Percentiles rank a stretch among this genome's conserved stretches.
phyloP scores from a whole-genome alignment of 768 basidiomycete genomes.

The Rubroboletus satanas region DNA sequence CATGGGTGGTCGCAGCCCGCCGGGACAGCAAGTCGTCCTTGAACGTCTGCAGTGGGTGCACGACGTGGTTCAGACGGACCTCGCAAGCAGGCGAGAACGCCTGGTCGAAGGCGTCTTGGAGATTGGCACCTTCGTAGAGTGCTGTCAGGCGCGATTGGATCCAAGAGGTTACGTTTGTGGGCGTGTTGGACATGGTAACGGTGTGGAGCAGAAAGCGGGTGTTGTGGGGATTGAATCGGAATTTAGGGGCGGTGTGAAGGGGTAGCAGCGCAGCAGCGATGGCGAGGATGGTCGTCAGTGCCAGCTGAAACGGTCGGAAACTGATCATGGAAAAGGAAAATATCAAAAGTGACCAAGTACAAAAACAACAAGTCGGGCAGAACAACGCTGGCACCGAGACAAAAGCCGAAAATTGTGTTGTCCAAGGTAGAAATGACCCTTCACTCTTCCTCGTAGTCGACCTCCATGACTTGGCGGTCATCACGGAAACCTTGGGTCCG shows the following conservation, averaged over 20 bases:
- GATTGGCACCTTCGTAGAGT: constrained; percentile 23
- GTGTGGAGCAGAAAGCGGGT: neutral
- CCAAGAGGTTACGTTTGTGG: constrained; percentile 25
- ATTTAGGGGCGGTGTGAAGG: neutral
- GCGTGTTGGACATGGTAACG: neutral
- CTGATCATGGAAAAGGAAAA: neutral
- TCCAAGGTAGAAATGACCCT: too few species aligned
- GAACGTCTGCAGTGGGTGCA: constrained; percentile 23
- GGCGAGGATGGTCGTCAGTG: neutral
- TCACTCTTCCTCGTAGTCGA: too few species aligned
- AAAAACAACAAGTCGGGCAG: too few species aligned
- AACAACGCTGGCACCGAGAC: too few species aligned
- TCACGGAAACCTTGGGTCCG: too few species aligned
- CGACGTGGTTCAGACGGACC: constrained; percentile 33
- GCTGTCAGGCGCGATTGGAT: constrained; percentile 25
- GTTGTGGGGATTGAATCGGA: neutral
- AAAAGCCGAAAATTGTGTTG: too few species aligned
- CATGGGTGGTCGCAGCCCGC: constrained; percentile 15
- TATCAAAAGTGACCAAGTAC: too few species aligned
- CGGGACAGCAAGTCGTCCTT: constrained; percentile 24
- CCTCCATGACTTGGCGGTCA: too few species aligned
- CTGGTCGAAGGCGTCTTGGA: constrained; percentile 23
- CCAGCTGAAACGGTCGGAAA: neutral
- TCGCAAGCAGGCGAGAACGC: constrained; percentile 34
- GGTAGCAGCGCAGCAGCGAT: constrained; percentile 2